Base-by-base conservation (phyloP, 208 protist genomes). In the Acanthamoeba castellanii region DNA sequence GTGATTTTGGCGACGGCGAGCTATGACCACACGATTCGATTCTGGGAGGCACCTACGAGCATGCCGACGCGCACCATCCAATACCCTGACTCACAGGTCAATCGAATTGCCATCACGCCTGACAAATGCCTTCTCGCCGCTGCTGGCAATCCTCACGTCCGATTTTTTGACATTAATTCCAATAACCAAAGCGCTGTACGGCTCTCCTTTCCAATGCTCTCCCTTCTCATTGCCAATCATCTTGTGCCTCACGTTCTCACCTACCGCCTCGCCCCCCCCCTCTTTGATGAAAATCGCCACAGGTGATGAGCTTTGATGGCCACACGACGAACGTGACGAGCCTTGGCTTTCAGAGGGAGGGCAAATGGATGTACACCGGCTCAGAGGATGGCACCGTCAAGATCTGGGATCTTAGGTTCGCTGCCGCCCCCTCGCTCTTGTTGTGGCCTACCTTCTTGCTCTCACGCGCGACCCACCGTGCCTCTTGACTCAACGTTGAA, bases 11-110 rank as follows among this genome's bases (percentile, higher is more conserved):
- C 97, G 16, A 98, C 97, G 25, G 98, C 98, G 8, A 96, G 96
- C 52, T 99, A 99, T 95, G 98, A 98, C 95, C 97, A 98, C 87
- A 98, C 97, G 2, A 98, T 99, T 66, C 92, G 97, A 37, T 98
- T 99, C 94, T 99, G 98, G 98, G 98, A 98, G 92, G 97, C 98
- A 42, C 97, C 97, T 0, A 97, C 84, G 34, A 97, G 97, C 22
- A 94, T 97, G 2, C 98, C 97, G 91, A 97, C 96, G 85, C 95
- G 97, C 32, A 97, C 97, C 13, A 95, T 99, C 4, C 94, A 97
- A 61, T 97, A 98, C 90, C 95, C 92, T 20, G 98, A 98, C 42
- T 97, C 97, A 76, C 98, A 98, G 96, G 98, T 99, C 3, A 99
- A 99, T 90, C 50, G 82, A 55, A 95, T 99, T 8, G 90, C 88